Evolutionary conservation across 331 rosid species (phyloP).

Genomic region (Acacia pycnantha): DNA sequence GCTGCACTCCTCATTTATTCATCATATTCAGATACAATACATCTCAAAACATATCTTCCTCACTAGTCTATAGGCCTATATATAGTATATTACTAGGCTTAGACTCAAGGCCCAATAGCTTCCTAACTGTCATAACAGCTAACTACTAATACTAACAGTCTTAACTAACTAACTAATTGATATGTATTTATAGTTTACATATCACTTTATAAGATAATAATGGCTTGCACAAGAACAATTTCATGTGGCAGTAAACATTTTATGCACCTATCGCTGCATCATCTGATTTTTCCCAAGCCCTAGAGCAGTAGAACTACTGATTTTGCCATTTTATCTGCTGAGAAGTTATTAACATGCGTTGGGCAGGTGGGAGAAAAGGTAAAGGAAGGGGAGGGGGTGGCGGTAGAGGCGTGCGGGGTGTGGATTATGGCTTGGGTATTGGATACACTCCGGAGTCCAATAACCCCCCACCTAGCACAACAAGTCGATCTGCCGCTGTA

Average conservation of each 20-base stretch:
- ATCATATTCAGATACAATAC: no score
- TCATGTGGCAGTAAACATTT: constrained; percentile 16
- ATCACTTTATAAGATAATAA: not conserved
- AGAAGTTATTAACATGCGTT: constrained; percentile 23
- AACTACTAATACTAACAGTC: no score
- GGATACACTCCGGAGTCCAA: constrained; percentile 76
- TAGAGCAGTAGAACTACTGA: not conserved
- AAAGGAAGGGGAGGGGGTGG: constrained; percentile 64
- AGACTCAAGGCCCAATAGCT: no score
- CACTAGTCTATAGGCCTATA: no score
- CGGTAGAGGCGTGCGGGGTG: constrained; percentile 93
- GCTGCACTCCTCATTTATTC: no score
- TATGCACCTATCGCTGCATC: not conserved
- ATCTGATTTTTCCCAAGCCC: not conserved
- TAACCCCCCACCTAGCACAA: constrained; percentile 43
- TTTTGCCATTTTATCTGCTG: constrained; percentile 5
- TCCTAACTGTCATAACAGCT: no score
- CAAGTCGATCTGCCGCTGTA: constrained; percentile 71
- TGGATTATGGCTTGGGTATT: constrained; percentile 91
- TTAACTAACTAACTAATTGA: no score
- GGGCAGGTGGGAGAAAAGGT: constrained; percentile 85
- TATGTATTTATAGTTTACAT: no score
- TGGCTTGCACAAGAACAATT: not conserved
- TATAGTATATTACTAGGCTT: no score
- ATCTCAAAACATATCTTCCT: no score